Evolutionary conservation across 2,329 filamentous ascomycete genomes (phyloP).

Genomic region (Curvularia eragrostidis): DNA sequence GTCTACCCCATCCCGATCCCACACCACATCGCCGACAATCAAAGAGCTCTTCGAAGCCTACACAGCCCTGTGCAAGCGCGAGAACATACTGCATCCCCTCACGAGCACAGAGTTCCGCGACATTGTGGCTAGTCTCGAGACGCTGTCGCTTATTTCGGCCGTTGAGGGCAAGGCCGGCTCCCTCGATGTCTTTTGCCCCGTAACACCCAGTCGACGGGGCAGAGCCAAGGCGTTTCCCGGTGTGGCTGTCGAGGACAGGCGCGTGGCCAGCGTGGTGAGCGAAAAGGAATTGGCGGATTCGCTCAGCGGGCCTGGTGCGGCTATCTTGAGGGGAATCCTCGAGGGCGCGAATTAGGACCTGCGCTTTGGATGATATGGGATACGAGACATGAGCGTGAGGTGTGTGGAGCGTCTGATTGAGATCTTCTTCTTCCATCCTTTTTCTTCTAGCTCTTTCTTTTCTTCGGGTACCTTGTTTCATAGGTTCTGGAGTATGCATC

Average conservation of each 20-base stretch:
- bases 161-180: slow-evolving; percentile 74
- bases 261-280: slow-evolving; percentile 79
- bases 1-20: slow-evolving; percentile 53
- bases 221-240: slow-evolving; percentile 56
- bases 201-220: slow-evolving; percentile 75
- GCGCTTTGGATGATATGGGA: not conserved
- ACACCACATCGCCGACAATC: slow-evolving; percentile 74
- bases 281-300: slow-evolving; percentile 78
- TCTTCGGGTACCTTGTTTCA: not conserved
- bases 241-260: slow-evolving; percentile 71
- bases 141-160: slow-evolving; percentile 77
- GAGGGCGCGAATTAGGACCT: slow-evolving; percentile 28
- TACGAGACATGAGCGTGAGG: not conserved
- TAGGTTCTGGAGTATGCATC: too few relatives aligned
- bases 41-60: slow-evolving; percentile 87
- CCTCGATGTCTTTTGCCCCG: slow-evolving; percentile 62
- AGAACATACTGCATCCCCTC: slow-evolving; percentile 87
- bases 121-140: slow-evolving; percentile 88
- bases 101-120: slow-evolving; percentile 94
- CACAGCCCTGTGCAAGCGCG: slow-evolving; percentile 78
- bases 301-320: slow-evolving; percentile 62
- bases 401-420: too few relatives aligned
- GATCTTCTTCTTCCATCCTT: too few relatives aligned
- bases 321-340: slow-evolving; percentile 46
- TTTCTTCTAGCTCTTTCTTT: not conserved